phyloP scores from a whole-genome alignment of 805 yeast species.

The Metschnikowia anglica region DNA sequence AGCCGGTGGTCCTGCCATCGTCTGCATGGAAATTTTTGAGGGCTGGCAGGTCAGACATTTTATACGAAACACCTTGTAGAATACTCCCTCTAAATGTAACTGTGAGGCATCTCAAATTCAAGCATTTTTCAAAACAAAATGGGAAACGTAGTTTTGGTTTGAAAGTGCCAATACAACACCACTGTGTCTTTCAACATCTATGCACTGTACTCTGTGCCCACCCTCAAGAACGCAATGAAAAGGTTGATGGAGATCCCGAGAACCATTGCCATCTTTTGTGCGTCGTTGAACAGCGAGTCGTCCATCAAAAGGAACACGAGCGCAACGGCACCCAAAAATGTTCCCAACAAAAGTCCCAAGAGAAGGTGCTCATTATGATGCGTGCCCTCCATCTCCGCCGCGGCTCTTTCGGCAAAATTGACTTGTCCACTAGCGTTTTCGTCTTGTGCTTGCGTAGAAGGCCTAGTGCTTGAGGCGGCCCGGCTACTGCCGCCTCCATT shows the following conservation, averaged over 20 bases:
- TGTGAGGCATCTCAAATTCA: too few relatives aligned
- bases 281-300: conserved; percentile 58
- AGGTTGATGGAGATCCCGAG: conserved; percentile 72
- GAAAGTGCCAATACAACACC: too few relatives aligned
- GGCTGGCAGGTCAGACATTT: conserved; percentile 49
- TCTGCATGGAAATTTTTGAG: conserved; percentile 33
- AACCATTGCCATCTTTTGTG: conserved; percentile 65
- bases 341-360: conserved; percentile 70
- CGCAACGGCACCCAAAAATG: conserved; percentile 71
- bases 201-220: conserved; percentile 18
- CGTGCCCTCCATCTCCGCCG: conserved; percentile 32
- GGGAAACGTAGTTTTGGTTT: too few relatives aligned
- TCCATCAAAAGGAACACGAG: conserved; percentile 56
- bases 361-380: conserved; percentile 60
- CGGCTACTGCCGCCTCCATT: conserved; percentile 40
- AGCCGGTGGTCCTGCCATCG: conserved; percentile 22
- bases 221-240: conserved; percentile 59
- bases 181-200: background rate
- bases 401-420: conserved; percentile 19
- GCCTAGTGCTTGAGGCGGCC: background rate
- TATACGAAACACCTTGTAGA: background rate
- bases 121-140: too few relatives aligned
- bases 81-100: too few relatives aligned
- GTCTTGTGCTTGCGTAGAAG: background rate
- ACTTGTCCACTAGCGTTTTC: conserved; percentile 2